Evolutionary conservation across 495 filamentous ascomycete species (phyloP), one percentile per base, ranked within the genome.

Genomic region (Annulohypoxylon stygium): DNA sequence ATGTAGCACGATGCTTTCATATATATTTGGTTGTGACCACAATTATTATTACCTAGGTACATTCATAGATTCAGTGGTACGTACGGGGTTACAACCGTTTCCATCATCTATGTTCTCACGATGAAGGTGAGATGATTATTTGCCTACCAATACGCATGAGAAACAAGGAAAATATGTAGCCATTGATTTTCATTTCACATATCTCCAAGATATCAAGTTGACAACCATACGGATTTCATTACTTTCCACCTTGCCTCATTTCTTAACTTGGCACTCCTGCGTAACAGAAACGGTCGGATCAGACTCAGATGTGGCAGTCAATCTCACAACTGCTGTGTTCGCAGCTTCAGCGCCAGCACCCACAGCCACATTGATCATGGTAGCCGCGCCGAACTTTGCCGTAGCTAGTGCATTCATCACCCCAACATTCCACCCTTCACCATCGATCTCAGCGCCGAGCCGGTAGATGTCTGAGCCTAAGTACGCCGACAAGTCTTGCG

Each of bases 291-390:
- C 54, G 1, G 25, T 37, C 9, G 76, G 73, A 63, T 82, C 75
- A 8, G 79, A 82, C 73, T 82, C 81, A 11, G 78, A 80, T 55
- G 76, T 83, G 37, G 76, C 81, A 11, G 79, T 82, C 14, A 83
- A 59, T 61, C 61, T 80, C 4, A 83, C 76, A 25, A 76, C 73
- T 1, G 77, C 80, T 0, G 30, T 71, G 14, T 39, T 59, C 20
- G 57, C 64, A 5, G 78, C 77, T 45, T 75, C 53, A 37, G 8
- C 66, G 12, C 61, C 58, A 0, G 79, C 77, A 10, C 71, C 77
- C 20, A 81, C 81, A 5, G 79, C 80, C 6, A 83, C 77, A 16
- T 73, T 76, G 1, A 81, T 80, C 4, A 67, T 75, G 4, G 66
- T 75, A 9, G 16, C 43, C 25, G 70, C 45, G 0, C 77, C 80